phyloP scores from a whole-genome alignment of 2,329 filamentous ascomycete species.

The Penicillium sp. region DNA sequence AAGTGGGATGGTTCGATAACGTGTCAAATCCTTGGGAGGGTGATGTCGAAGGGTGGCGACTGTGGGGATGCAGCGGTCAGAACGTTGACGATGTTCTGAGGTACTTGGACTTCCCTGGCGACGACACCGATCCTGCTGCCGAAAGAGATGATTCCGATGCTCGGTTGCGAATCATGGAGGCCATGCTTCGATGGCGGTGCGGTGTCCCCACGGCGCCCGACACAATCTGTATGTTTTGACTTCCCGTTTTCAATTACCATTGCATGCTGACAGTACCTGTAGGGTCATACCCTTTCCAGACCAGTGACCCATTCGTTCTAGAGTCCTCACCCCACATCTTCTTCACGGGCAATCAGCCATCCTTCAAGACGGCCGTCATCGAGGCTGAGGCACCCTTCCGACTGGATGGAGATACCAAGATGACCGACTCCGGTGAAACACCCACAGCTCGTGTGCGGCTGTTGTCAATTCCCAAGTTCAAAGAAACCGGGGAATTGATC shows the following conservation, averaged over 20 bases:
- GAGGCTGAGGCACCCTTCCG: slow-evolving; percentile 48
- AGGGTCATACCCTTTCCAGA: slow-evolving; percentile 97
- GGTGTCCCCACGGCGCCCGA: slow-evolving; percentile 93
- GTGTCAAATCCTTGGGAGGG: slow-evolving; percentile 94
- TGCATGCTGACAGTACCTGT: slow-evolving; percentile 16
- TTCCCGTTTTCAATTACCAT: neutral
- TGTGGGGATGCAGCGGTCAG: slow-evolving; percentile 86
- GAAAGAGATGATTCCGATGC: slow-evolving; percentile 60
- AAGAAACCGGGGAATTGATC: slow-evolving; percentile 74
- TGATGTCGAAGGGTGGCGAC: slow-evolving; percentile 84
- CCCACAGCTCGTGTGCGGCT: slow-evolving; percentile 73
- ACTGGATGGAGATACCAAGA: slow-evolving; percentile 39
- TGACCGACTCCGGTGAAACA: slow-evolving; percentile 45
- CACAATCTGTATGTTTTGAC: slow-evolving; percentile 74
- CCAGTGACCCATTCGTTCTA: slow-evolving; percentile 87
- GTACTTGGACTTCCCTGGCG: slow-evolving; percentile 66
- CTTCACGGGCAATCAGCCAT: slow-evolving; percentile 82
- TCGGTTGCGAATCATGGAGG: slow-evolving; percentile 86
- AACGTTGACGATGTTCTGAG: slow-evolving; percentile 93
- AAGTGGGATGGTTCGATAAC: slow-evolving; percentile 76
- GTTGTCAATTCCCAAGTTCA: slow-evolving; percentile 81
- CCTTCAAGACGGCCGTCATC: slow-evolving; percentile 72
- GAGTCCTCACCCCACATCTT: slow-evolving; percentile 85
- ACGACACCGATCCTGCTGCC: slow-evolving; percentile 27
- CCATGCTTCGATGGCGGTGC: slow-evolving; percentile 88